Percentiles rank a stretch among this genome's conserved stretches.
Evolutionary conservation across 768 basidiomycete genomes (phyloP).

Genomic region (Xerocomus spinulosus): DNA sequence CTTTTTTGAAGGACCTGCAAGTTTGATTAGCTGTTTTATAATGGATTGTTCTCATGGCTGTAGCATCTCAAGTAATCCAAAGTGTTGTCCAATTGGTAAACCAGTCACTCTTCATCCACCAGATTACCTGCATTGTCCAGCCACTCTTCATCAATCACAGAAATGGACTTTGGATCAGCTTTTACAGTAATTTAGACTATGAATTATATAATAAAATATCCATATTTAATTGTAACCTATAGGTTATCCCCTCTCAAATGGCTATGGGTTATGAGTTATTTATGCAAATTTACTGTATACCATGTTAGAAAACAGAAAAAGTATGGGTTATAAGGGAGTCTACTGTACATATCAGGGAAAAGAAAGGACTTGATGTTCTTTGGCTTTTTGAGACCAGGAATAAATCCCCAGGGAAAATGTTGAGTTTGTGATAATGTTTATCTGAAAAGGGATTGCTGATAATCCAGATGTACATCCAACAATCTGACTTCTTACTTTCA

Average conservation of each 20-base stretch:
- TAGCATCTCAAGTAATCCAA: no score
- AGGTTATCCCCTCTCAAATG: no score
- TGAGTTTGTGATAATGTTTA: not conserved
- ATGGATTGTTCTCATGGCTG: no score
- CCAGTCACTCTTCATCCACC: conserved; percentile 18
- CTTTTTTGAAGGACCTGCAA: no score
- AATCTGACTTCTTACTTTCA: conserved; percentile 1
- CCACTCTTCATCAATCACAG: conserved; percentile 18
- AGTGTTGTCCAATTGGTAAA: no score
- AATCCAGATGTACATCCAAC: conserved; percentile 37
- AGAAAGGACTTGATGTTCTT: conserved; percentile 4
- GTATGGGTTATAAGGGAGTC: no score
- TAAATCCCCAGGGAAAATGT: conserved; percentile 1
- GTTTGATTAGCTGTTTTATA: no score
- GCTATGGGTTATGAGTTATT: no score
- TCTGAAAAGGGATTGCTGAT: conserved; percentile 15
- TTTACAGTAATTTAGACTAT: not conserved
- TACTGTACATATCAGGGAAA: not conserved
- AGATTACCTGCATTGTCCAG: conserved; percentile 23
- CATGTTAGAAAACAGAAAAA: no score
- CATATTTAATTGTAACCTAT: no score
- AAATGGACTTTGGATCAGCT: conserved; percentile 12
- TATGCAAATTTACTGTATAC: no score
- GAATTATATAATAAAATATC: not conserved
- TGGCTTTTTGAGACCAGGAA: not conserved